Evolutionary conservation across 1,284 basidiomycete genomes (phyloP).

Genomic region (Naganishia sp.): DNA sequence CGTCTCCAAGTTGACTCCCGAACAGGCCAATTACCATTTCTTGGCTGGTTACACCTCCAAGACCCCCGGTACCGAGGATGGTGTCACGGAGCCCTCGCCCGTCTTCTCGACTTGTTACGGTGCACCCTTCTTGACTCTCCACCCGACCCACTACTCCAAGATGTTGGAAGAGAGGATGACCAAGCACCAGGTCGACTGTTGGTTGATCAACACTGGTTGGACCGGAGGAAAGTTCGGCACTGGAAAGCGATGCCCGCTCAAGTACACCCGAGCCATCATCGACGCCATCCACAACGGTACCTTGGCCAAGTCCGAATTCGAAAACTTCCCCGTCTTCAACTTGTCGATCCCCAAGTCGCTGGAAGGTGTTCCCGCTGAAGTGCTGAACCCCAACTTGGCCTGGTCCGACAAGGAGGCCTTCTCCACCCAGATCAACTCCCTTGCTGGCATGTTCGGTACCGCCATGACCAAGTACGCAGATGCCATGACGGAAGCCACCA

Average conservation of each 20-base stretch:
- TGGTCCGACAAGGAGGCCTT: constrained; percentile 87
- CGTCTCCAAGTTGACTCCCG: constrained; percentile 86
- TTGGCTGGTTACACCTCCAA: constrained; percentile 91
- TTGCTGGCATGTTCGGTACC: constrained; percentile 88
- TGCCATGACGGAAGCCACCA: constrained; percentile 75
- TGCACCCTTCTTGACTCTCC: constrained; percentile 97
- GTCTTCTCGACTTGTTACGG: constrained; percentile 99
- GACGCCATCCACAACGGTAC: constrained; percentile 95
- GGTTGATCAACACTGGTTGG: constrained; percentile 99
- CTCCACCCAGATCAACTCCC: constrained; percentile 76
- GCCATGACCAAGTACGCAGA: constrained; percentile 86
- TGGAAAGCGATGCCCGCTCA: constrained; percentile 85
- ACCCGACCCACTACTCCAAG: constrained; percentile 89
- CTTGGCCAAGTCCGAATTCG: constrained; percentile 80
- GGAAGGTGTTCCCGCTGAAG: constrained; percentile 80
- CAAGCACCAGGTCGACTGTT: constrained; percentile 88
- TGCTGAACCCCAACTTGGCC: constrained; percentile 80
- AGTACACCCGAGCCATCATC: constrained; percentile 93
- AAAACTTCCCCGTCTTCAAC: constrained; percentile 77
- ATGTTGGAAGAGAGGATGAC: constrained; percentile 98
- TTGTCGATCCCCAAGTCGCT: constrained; percentile 77
- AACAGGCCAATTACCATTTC: constrained; percentile 98
- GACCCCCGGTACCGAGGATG: constrained; percentile 92
- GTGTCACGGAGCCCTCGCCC: constrained; percentile 95
- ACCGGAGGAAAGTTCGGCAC: constrained; percentile 89